A percentile compares a stretch with the other conserved stretches of the same genome.
Evolutionary conservation across 176 grass and related monocot species (phyloP).

Genomic region (Cocos nucifera): DNA sequence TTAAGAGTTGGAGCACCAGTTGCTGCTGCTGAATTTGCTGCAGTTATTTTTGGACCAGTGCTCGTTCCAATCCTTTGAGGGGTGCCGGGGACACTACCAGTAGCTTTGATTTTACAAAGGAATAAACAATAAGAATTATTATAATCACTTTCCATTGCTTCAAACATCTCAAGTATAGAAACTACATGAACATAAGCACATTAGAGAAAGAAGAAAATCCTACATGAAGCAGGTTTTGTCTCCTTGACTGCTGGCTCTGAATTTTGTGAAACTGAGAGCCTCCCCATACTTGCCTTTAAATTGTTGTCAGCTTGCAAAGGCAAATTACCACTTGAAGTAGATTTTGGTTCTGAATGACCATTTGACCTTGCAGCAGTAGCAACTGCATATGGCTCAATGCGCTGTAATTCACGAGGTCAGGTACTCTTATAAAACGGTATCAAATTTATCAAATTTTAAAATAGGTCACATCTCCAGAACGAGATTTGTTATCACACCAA

Average conservation of each 20-base stretch:
- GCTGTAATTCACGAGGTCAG: conserved; percentile 37
- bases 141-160: conserved; percentile 20
- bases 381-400: conserved; percentile 70
- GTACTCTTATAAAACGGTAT: too few species aligned
- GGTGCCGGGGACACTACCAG: conserved; percentile 38
- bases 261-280: conserved; percentile 63
- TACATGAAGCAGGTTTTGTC: conserved; percentile 60
- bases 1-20: conserved; percentile 40
- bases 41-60: conserved; percentile 38
- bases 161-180: conserved; percentile 15
- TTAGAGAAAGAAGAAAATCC: conserved; percentile 25
- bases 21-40: conserved; percentile 40
- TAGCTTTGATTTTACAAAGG: conserved; percentile 51
- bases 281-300: conserved; percentile 56
- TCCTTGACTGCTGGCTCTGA: conserved; percentile 73
- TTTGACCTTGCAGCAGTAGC: conserved; percentile 45
- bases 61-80: conserved; percentile 61
- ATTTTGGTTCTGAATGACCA: conserved; percentile 55
- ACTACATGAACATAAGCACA: conserved; percentile 12
- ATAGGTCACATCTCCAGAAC: too few species aligned
- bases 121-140: conserved; percentile 18
- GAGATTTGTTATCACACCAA: too few species aligned
- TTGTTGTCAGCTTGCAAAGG: conserved; percentile 69
- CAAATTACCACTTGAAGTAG: conserved; percentile 26
- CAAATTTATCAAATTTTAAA: too few species aligned